A percentile compares a stretch with the other conserved stretches of the same genome.
These are phyloP conservation scores for Amylocystis lapponica DNA, from an alignment of 768 basidiomycete species.

Conservation along the genomic window DNA sequence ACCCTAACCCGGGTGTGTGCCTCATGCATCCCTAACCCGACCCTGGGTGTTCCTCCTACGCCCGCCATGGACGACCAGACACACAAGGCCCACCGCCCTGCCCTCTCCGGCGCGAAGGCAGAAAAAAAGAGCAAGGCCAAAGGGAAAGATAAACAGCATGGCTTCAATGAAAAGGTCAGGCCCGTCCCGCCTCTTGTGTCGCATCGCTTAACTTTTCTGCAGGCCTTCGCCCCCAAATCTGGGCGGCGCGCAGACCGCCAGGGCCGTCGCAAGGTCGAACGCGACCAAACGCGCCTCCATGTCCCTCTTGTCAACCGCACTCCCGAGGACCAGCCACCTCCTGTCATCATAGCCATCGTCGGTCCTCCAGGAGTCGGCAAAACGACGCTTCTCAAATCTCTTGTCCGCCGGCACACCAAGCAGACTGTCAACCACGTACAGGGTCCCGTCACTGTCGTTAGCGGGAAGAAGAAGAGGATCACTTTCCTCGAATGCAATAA, in stretches of 20 bases:
- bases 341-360: conserved; percentile 90
- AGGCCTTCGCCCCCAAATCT: conserved; percentile 93
- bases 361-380: conserved; percentile 98
- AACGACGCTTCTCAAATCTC: conserved; percentile 85
- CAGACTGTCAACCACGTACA: conserved; percentile 85
- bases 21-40: conserved; percentile 3
- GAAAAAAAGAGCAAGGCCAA: conserved; percentile 70
- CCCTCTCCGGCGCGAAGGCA: conserved; percentile 64
- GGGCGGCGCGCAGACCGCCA: conserved; percentile 85
- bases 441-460: conserved; percentile 92
- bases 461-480: conserved; percentile 87
- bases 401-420: conserved; percentile 90
- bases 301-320: conserved; percentile 95
- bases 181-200: conserved; percentile 3
- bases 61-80: conserved; percentile 60
- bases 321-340: conserved; percentile 87
- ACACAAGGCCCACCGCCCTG: conserved; percentile 79
- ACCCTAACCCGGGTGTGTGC: conserved; percentile 8
- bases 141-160: conserved; percentile 64
- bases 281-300: conserved; percentile 91
- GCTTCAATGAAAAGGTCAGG: conserved; percentile 86
- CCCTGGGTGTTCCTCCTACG: background rate
- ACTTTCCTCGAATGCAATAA: conserved; percentile 98
- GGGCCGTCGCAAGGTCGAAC: conserved; percentile 86
- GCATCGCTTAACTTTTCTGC: background rate